These are phyloP conservation scores for Thymus quinquecostatus DNA, from an alignment of 257 asterid species.

Conservation along the genomic window DNA sequence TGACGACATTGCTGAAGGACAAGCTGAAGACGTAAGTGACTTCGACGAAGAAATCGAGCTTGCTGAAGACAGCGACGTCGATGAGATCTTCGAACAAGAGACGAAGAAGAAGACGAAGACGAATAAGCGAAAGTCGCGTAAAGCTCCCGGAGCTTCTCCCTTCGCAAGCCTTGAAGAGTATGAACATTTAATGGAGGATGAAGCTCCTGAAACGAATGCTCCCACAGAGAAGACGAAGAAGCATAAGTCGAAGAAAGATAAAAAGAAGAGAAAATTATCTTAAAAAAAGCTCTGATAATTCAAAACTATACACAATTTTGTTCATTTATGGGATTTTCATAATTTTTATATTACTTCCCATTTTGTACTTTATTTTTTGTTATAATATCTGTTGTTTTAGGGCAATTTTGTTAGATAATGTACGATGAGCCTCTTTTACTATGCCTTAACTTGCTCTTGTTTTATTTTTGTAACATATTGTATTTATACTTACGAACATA, in stretches of 20 bases:
- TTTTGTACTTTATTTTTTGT: background rate
- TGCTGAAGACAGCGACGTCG: constrained; percentile 41
- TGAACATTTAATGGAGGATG: constrained; percentile 58
- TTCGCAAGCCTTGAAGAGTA: constrained; percentile 78
- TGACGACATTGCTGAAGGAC: constrained; percentile 46
- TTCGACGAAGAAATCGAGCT: constrained; percentile 37
- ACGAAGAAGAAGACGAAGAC: constrained; percentile 55
- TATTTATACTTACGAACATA: no score
- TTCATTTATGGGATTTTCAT: no score
- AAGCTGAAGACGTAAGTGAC: constrained; percentile 59
- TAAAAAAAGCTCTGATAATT: background rate
- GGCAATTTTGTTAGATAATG: background rate
- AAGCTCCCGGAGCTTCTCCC: constrained; percentile 52
- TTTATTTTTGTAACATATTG: no score
- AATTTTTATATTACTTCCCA: background rate
- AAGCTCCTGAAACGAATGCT: constrained; percentile 26
- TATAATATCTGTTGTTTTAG: background rate
- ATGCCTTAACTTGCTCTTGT: no score
- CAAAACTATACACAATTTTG: background rate
- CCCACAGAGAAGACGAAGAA: constrained; percentile 24
- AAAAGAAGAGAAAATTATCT: constrained; percentile 27
- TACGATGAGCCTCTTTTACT: no score
- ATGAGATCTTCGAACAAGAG: constrained; percentile 33
- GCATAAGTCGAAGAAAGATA: constrained; percentile 40
- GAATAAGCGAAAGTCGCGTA: constrained; percentile 47